Evolutionary conservation across 2,329 filamentous ascomycete species (phyloP).

Genomic region (Hypoxylon sp.): DNA sequence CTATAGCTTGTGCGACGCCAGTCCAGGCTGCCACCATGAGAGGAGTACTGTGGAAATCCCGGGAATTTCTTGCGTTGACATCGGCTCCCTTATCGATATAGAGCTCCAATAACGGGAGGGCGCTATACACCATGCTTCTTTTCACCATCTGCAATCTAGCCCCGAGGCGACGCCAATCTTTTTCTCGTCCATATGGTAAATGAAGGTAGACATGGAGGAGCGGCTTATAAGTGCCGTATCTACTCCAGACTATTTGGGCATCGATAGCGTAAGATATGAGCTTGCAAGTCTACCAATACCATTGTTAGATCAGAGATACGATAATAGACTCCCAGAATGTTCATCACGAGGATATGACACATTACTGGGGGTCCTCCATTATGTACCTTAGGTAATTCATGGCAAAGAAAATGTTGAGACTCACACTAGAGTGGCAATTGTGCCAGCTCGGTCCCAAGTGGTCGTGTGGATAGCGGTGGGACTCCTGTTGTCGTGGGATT

Average conservation of each 20-base stretch:
- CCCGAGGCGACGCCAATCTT: conserved; percentile 10
- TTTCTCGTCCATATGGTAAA: neutral
- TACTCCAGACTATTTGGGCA: neutral
- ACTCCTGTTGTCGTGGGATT: neutral
- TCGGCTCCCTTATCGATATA: conserved; percentile 4
- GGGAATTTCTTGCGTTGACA: conserved; percentile 2
- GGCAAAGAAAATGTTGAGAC: neutral
- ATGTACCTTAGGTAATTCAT: neutral
- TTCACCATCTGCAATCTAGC: neutral
- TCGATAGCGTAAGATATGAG: conserved; percentile 18
- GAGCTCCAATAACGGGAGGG: conserved; percentile 4
- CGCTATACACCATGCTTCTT: neutral
- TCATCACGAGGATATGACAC: neutral
- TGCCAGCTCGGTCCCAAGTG: neutral
- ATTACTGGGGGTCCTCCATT: neutral
- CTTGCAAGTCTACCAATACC: conserved; percentile 4
- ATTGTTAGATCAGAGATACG: conserved; percentile 4
- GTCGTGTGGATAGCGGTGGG: neutral
- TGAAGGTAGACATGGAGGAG: conserved; percentile 21
- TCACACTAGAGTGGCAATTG: conserved; percentile 11
- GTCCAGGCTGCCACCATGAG: conserved; percentile 14
- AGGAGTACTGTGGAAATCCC: conserved; percentile 1
- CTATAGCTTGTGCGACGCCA: neutral
- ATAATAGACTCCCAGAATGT: neutral
- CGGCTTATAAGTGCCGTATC: neutral